Evolutionary conservation across 768 basidiomycete genomes (phyloP).

Genomic region (Podaxis mareebaensis): DNA sequence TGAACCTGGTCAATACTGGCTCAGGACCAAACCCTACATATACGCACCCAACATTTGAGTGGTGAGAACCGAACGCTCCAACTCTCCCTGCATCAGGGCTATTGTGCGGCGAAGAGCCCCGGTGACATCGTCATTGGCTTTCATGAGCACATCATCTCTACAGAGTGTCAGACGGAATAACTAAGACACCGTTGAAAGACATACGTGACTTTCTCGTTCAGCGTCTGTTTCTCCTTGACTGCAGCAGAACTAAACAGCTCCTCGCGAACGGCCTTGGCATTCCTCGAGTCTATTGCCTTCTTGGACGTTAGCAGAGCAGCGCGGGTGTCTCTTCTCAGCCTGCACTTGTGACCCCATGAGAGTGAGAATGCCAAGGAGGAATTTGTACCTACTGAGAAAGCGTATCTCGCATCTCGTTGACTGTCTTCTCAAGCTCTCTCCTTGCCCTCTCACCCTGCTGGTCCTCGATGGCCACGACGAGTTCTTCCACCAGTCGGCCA

Average conservation of each 20-base stretch:
- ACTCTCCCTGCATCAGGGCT: slow-evolving; percentile 85
- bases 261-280: slow-evolving; percentile 54
- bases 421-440: slow-evolving; percentile 47
- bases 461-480: slow-evolving; percentile 75
- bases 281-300: slow-evolving; percentile 62
- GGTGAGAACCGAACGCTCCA: slow-evolving; percentile 85
- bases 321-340: slow-evolving; percentile 63
- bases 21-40: background rate
- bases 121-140: slow-evolving; percentile 87
- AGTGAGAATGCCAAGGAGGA: background rate
- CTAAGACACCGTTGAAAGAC: slow-evolving; percentile 26
- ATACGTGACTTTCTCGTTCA: slow-evolving; percentile 64
- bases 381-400: slow-evolving; percentile 48
- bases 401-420: slow-evolving; percentile 45
- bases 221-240: slow-evolving; percentile 45
- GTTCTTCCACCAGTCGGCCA: slow-evolving; percentile 66
- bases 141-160: slow-evolving; percentile 86
- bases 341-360: slow-evolving; percentile 26
- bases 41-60: slow-evolving; percentile 77
- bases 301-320: slow-evolving; percentile 75
- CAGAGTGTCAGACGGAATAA: background rate
- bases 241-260: slow-evolving; percentile 63
- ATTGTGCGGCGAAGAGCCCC: slow-evolving; percentile 85
- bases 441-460: slow-evolving; percentile 57
- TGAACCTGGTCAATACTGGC: background rate